Evolutionary conservation across 371 early-diverging fungal genomes (phyloP).

Genomic region (Mortierella sp.): DNA sequence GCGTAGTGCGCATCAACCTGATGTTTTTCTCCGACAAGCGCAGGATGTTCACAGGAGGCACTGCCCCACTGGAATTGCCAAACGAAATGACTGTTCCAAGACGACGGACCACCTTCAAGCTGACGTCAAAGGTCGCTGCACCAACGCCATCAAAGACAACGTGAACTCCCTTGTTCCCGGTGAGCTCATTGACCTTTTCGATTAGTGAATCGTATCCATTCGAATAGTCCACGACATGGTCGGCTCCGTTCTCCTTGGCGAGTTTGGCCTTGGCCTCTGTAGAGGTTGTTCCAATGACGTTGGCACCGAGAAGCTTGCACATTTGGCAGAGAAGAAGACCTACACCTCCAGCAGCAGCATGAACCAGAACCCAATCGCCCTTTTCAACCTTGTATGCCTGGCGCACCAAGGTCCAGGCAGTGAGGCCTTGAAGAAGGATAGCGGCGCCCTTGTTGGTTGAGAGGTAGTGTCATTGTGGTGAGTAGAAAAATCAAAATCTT

Average conservation of each 20-base stretch:
- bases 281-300: conserved; percentile 92
- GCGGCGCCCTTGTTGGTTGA: conserved; percentile 63
- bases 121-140: conserved; percentile 84
- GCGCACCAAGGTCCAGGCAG: conserved; percentile 83
- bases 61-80: conserved; percentile 92
- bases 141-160: conserved; percentile 95
- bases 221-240: conserved; percentile 81
- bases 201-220: conserved; percentile 65
- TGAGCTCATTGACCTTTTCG: conserved; percentile 79
- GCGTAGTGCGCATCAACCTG: conserved; percentile 79
- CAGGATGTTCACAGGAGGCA: conserved; percentile 78
- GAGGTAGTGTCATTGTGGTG: background rate
- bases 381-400: conserved; percentile 78
- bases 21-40: conserved; percentile 77
- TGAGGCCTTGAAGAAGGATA: conserved; percentile 77
- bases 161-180: conserved; percentile 81
- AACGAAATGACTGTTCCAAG: conserved; percentile 89
- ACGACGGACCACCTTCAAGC: conserved; percentile 76
- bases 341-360: conserved; percentile 94
- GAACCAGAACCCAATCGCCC: conserved; percentile 85
- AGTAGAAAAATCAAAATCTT: background rate
- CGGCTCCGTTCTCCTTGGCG: conserved; percentile 79
- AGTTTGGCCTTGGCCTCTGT: conserved; percentile 81
- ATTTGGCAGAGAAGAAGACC: conserved; percentile 84
- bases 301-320: conserved; percentile 81